Base-by-base conservation (phyloP, 805 yeast species). In the Candida xyloterini region DNA sequence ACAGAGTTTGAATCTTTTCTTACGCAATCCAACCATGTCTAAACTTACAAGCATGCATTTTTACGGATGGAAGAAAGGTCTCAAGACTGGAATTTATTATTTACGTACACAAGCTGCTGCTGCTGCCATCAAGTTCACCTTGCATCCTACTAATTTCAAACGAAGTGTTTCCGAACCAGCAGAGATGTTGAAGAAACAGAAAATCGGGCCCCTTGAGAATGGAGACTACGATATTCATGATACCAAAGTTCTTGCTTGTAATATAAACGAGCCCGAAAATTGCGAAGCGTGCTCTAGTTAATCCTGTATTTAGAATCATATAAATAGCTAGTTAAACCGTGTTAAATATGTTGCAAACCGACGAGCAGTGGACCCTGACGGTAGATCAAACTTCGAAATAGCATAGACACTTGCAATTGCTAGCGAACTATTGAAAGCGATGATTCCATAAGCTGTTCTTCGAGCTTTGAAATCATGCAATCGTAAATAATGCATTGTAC, bases 1-100 rank as follows among this genome's bases (percentile, higher is more conserved):
- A 21, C 98, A 91, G 70, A 82, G 93, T 33, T 70, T 93, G 73
- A 93, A 91, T 63, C 79, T 93, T 49, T 90, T 87, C 68, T 73
- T 93, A 64, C 79, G 76, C 60, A 81, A 81, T 46, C 97, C 97
- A 44, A 89, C 98, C 2, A 85, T 88, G 91, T 95, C 96, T 56
- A 93, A 93, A 65, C 75, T 93, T 60, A 93, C 98, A 5, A 80
- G 93, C 50, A 93, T 93, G 97, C 99, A 93, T 65, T 93, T 93
- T 73, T 91, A 93, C 61, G 98, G 96, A 33, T 93, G 99, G 99
- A 85, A 86, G 72, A 88, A 85, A 71, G 99, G 99, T 46, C 76
- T 93, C 62, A 93, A 93, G 76, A 93, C 99, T 5, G 99, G 99
- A 58, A 91, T 93, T 95, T 93, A 93, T 73, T 93, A 93, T 67